Percentiles rank a stretch among this genome's conserved stretches.
phyloP scores from a whole-genome alignment of 768 basidiomycete genomes.

The Termitomyces heimii region DNA sequence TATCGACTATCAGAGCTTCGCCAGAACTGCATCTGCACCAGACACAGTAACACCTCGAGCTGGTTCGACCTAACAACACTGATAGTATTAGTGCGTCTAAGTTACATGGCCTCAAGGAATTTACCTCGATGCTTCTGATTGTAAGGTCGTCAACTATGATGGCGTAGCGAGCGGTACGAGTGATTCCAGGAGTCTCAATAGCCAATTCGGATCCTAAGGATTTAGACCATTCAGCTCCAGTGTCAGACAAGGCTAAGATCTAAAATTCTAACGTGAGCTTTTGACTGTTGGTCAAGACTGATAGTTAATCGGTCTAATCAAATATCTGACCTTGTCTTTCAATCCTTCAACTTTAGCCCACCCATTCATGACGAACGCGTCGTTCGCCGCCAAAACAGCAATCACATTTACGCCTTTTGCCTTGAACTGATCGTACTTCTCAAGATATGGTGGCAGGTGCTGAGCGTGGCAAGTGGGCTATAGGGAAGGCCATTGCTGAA shows the following conservation, averaged over 20 bases:
- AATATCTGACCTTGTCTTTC: constrained; percentile 53
- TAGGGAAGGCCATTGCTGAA: constrained; percentile 16
- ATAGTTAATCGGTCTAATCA: background rate
- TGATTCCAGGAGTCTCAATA: constrained; percentile 45
- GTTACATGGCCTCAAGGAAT: constrained; percentile 13
- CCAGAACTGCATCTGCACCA: constrained; percentile 53
- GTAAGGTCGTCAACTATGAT: constrained; percentile 65
- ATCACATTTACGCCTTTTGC: constrained; percentile 71
- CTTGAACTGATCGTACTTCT: constrained; percentile 68
- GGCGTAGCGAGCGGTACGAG: constrained; percentile 58
- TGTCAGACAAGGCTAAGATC: constrained; percentile 59
- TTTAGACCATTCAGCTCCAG: constrained; percentile 48
- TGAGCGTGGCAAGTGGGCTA: constrained; percentile 60
- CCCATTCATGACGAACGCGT: constrained; percentile 68
- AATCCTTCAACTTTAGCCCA: constrained; percentile 54
- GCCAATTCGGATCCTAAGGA: constrained; percentile 40
- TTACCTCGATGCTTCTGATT: constrained; percentile 58
- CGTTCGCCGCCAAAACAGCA: constrained; percentile 74
- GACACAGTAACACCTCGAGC: constrained; percentile 48
- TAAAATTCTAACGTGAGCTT: constrained; percentile 17
- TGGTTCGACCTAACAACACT: constrained; percentile 37
- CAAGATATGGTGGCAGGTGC: constrained; percentile 62
- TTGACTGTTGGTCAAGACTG: background rate
- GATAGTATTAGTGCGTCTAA: constrained; percentile 9
- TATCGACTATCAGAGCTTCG: constrained; percentile 22